Percentiles rank a stretch among this genome's conserved stretches.
Evolutionary conservation across 2,329 filamentous ascomycete species (phyloP).

Genomic region (Hypoxylon sp.): DNA sequence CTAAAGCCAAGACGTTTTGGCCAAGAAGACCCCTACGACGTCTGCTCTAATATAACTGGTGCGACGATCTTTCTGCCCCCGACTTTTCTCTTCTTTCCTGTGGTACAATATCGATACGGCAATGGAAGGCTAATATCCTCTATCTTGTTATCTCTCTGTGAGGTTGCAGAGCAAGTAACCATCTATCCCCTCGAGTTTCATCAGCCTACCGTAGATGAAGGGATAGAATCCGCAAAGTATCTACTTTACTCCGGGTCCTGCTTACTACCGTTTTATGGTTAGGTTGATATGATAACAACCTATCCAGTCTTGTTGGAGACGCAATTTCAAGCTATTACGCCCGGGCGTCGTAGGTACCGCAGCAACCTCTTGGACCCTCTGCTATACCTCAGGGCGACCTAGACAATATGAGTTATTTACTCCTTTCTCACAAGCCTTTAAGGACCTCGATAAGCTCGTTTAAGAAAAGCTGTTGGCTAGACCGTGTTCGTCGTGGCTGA

Average conservation of each 20-base stretch:
- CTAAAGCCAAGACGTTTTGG: slow-evolving; percentile 47
- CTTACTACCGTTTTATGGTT: slow-evolving; percentile 20
- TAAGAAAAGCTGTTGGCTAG: slow-evolving; percentile 14
- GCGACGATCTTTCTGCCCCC: slow-evolving; percentile 29
- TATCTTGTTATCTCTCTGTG: slow-evolving; percentile 17
- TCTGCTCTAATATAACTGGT: slow-evolving; percentile 35
- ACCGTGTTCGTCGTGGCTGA: slow-evolving; percentile 8
- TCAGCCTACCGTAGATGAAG: slow-evolving; percentile 29
- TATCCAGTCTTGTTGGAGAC: slow-evolving; percentile 19
- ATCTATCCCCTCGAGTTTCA: slow-evolving; percentile 46
- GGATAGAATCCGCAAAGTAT: slow-evolving; percentile 23
- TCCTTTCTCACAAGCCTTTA: slow-evolving; percentile 6
- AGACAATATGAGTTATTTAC: slow-evolving; percentile 18
- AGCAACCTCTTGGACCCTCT: slow-evolving; percentile 28
- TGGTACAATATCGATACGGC: slow-evolving; percentile 16
- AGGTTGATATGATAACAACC: slow-evolving; percentile 19
- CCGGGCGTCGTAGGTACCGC: slow-evolving; percentile 21
- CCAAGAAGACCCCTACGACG: slow-evolving; percentile 42
- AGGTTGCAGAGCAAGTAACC: slow-evolving; percentile 37
- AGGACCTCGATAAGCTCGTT: slow-evolving; percentile 16
- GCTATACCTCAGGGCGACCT: slow-evolving; percentile 15
- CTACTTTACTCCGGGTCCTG: slow-evolving; percentile 19
- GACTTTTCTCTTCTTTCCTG: slow-evolving; percentile 11
- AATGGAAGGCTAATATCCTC: slow-evolving; percentile 11
- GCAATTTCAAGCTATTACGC: slow-evolving; percentile 24